Percentiles rank a stretch among this genome's conserved stretches.
Conservation (phyloP, 345 rosid genomes). For the Psidium guajava region DNA sequence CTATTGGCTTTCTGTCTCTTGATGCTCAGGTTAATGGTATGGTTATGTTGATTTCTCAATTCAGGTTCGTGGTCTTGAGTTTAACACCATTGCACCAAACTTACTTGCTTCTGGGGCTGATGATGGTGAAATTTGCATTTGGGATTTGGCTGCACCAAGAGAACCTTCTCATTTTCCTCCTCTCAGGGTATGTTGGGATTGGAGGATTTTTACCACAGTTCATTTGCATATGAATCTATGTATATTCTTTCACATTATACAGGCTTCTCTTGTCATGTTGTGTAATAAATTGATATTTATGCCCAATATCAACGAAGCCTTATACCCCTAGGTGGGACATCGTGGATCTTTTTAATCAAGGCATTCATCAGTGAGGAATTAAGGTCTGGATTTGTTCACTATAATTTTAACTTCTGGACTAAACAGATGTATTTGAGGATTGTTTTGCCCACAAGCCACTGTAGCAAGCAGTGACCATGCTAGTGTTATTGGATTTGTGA, state of each 20-base stretch:
- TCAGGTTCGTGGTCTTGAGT: constrained; percentile 99
- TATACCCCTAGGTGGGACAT: background rate
- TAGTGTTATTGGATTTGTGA: background rate
- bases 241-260: background rate
- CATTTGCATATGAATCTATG: background rate
- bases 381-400: background rate
- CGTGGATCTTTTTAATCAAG: background rate
- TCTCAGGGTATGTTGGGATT: constrained; percentile 41
- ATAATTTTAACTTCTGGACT: background rate
- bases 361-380: background rate
- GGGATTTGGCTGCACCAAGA: constrained; percentile 82
- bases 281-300: background rate
- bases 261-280: background rate
- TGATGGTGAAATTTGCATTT: constrained; percentile 92
- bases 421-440: background rate
- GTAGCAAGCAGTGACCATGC: background rate
- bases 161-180: constrained; percentile 82
- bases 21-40: background rate
- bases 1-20: background rate
- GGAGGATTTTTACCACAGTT: background rate
- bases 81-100: constrained; percentile 64
- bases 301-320: background rate
- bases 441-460: background rate
- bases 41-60: background rate
- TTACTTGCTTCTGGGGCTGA: constrained; percentile 97